These are phyloP conservation scores for Herpotrichia juniperi DNA, from an alignment of 2,329 filamentous ascomycete species.

Conservation along the genomic window DNA sequence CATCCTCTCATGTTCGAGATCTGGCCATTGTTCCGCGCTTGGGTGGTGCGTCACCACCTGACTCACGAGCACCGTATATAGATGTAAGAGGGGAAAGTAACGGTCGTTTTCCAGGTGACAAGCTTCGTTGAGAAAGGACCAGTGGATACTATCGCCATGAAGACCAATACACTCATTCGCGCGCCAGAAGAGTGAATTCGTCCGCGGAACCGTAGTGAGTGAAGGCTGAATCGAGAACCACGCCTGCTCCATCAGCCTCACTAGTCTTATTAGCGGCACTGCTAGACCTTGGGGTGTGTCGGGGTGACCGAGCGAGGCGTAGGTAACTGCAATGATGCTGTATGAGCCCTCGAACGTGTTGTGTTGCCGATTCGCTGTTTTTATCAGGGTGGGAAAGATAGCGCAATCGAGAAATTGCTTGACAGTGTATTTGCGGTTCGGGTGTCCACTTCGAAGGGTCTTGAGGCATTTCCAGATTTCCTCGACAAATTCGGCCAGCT, in stretches of 20 bases:
- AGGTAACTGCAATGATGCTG: constrained; percentile 30
- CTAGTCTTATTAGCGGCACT: constrained; percentile 36
- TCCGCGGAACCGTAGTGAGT: constrained; percentile 27
- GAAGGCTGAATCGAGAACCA: constrained; percentile 27
- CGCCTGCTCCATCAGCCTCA: constrained; percentile 32
- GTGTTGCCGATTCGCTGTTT: constrained; percentile 5
- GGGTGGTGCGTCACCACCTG: constrained; percentile 31
- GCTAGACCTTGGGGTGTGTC: constrained; percentile 29
- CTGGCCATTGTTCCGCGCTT: constrained; percentile 15
- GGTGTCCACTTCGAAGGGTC: constrained; percentile 23
- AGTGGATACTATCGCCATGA: constrained; percentile 20
- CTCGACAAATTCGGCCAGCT: constrained; percentile 24
- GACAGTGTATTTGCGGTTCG: constrained; percentile 22
- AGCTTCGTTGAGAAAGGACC: constrained; percentile 30
- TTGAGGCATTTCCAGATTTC: constrained; percentile 26
- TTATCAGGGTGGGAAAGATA: constrained; percentile 29
- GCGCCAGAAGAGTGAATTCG: constrained; percentile 33
- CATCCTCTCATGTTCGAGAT: constrained; percentile 26
- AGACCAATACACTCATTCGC: constrained; percentile 34
- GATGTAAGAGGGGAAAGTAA: constrained; percentile 32
- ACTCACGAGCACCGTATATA: constrained; percentile 39
- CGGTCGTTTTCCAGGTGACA: constrained; percentile 14
- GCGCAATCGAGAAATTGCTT: constrained; percentile 24
- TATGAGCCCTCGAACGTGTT: constrained; percentile 27
- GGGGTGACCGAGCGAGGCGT: constrained; percentile 32